A percentile compares a stretch with the other conserved stretches of the same genome.
Evolutionary conservation across 441 rosid species (phyloP).

Genomic region (Gossypium gossypioides): DNA sequence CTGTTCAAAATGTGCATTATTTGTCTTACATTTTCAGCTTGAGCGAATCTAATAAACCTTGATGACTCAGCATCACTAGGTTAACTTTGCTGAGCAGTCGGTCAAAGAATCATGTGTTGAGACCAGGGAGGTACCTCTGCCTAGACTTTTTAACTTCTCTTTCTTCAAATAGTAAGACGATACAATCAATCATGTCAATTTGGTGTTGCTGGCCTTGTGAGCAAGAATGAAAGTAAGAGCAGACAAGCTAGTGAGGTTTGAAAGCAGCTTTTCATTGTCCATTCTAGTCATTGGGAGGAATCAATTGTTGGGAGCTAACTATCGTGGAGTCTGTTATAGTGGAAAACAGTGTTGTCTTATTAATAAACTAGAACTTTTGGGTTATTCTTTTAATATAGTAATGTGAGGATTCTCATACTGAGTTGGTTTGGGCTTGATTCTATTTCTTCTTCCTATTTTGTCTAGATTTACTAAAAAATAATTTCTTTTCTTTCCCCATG

Average conservation of each 20-base stretch:
- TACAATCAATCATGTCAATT: background rate
- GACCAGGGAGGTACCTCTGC: background rate
- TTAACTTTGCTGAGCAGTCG: background rate
- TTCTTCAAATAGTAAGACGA: background rate
- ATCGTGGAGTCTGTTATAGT: slow-evolving; percentile 2
- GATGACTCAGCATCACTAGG: background rate
- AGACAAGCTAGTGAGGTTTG: background rate
- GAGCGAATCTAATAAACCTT: background rate
- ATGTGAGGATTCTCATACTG: background rate
- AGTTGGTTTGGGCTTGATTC: background rate
- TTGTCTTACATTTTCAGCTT: background rate
- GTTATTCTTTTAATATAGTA: background rate
- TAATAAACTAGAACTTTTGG: background rate
- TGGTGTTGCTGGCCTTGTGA: background rate
- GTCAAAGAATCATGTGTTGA: background rate
- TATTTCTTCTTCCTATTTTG: background rate
- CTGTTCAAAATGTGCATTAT: background rate
- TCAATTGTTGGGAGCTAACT: background rate
- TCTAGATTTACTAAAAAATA: background rate
- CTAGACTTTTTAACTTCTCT: background rate
- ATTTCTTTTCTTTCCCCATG: background rate
- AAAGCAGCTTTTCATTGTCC: background rate
- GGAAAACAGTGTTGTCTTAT: background rate
- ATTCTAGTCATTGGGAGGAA: background rate
- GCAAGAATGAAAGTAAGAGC: background rate